phyloP scores from a whole-genome alignment of 345 rosid genomes.

The Arabidopsis arenosa region DNA sequence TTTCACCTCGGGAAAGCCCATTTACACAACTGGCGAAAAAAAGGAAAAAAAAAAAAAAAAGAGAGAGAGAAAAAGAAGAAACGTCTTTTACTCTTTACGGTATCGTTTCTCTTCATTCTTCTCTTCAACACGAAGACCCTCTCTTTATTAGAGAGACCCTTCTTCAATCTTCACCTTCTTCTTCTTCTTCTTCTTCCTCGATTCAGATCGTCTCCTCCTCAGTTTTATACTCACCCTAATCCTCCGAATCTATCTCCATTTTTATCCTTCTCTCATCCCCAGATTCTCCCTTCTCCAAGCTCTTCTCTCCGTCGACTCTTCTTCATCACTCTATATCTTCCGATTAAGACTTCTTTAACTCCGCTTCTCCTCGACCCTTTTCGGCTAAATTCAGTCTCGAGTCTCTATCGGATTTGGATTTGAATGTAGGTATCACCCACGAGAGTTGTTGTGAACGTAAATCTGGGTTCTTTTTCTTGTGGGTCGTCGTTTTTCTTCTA shows the following conservation, averaged over 20 bases:
- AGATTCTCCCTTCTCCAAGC: conserved; percentile 17
- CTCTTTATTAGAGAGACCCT: conserved; percentile 13
- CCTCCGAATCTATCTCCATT: conserved; percentile 18
- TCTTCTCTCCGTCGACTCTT: conserved; percentile 9
- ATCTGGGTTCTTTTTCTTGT: conserved; percentile 32
- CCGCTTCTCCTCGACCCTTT: not conserved
- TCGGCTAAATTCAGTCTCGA: not conserved
- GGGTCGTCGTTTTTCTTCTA: conserved; percentile 20
- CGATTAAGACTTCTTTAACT: conserved; percentile 21
- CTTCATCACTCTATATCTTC: conserved; percentile 21
- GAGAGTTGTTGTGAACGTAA: conserved; percentile 54
- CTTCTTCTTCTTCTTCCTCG: conserved; percentile 17
- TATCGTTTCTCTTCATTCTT: conserved; percentile 31
- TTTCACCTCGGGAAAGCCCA: conserved; percentile 26
- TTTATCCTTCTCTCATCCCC: not conserved
- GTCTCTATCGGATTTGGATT: conserved; percentile 38
- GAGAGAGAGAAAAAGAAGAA: not conserved
- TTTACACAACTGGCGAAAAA: not conserved
- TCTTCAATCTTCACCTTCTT: conserved; percentile 9
- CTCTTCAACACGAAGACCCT: conserved; percentile 17
- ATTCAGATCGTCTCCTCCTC: conserved; percentile 42
- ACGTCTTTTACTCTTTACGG: conserved; percentile 26
- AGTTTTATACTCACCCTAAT: not conserved
- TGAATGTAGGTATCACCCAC: conserved; percentile 44
- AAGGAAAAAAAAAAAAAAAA: not conserved